Evolutionary conservation across 108 stramenopile genomes (phyloP).

Genomic region (Ochromonas danica): DNA sequence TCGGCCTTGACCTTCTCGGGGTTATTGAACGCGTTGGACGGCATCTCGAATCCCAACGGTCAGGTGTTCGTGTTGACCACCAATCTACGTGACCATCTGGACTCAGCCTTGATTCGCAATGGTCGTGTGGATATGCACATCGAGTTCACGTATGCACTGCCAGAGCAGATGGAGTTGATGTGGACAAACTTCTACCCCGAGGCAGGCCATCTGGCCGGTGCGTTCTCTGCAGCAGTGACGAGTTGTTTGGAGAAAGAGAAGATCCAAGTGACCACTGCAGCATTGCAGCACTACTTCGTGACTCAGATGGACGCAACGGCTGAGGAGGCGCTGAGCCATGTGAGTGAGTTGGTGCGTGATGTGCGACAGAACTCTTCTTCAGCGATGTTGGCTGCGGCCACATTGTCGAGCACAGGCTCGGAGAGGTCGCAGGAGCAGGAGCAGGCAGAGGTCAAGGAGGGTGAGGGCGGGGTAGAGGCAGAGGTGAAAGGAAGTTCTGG

Average conservation of each 20-base stretch:
- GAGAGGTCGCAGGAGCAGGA: too few species aligned
- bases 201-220: not conserved
- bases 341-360: not conserved
- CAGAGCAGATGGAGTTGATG: conserved; percentile 5
- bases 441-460: too few species aligned
- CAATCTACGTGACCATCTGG: not conserved
- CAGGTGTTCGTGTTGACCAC: conserved; percentile 5
- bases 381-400: not conserved
- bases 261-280: not conserved
- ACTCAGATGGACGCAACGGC: not conserved
- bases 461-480: too few species aligned
- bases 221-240: not conserved
- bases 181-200: not conserved
- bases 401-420: too few species aligned
- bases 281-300: not conserved
- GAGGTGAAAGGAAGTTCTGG: too few species aligned
- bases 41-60: not conserved
- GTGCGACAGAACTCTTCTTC: not conserved
- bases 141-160: not conserved
- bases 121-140: conserved; percentile 5
- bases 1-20: not conserved
- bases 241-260: not conserved
- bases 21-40: not conserved
- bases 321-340: not conserved
- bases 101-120: not conserved